Percentiles rank a stretch among this genome's conserved stretches.
phyloP scores from a whole-genome alignment of 768 basidiomycete genomes.

The Suillus bovinus region DNA sequence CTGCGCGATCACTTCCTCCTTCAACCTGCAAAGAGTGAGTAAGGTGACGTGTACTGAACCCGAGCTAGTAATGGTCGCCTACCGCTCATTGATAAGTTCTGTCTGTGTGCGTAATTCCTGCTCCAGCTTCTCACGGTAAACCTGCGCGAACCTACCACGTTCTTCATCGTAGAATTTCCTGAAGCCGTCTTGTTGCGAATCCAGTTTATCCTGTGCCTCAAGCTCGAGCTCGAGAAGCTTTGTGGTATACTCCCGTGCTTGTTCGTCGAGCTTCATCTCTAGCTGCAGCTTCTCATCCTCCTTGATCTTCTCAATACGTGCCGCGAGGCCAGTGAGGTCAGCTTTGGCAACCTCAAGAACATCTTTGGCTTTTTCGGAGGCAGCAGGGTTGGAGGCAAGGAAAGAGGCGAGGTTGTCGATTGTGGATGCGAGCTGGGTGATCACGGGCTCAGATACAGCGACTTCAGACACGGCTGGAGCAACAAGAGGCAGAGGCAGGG shows the following conservation, averaged over 20 bases:
- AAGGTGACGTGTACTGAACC: neutral
- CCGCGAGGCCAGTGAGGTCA: constrained; percentile 77
- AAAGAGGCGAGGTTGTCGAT: constrained; percentile 91
- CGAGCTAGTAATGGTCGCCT: constrained; percentile 21
- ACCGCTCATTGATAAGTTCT: constrained; percentile 95
- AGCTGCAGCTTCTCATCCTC: constrained; percentile 75
- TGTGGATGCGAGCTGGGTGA: constrained; percentile 86
- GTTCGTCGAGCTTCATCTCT: constrained; percentile 70
- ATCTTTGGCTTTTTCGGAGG: constrained; percentile 64
- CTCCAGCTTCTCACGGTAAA: constrained; percentile 86
- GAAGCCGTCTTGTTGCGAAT: constrained; percentile 84
- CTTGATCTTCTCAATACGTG: constrained; percentile 76
- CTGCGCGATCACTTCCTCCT: constrained; percentile 93
- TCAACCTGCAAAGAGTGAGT: constrained; percentile 54
- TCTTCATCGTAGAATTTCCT: constrained; percentile 81
- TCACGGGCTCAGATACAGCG: constrained; percentile 81
- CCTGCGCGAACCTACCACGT: constrained; percentile 64
- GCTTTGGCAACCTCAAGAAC: constrained; percentile 79
- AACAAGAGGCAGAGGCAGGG: constrained; percentile 79
- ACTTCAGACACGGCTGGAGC: constrained; percentile 79
- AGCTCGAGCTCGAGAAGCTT: constrained; percentile 83
- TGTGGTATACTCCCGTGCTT: constrained; percentile 79
- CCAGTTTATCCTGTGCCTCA: constrained; percentile 82
- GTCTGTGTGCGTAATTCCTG: constrained; percentile 85
- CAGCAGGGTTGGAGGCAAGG: constrained; percentile 71